Evolutionary conservation across 2,329 filamentous ascomycete genomes (phyloP), one percentile per base, ranked within the genome.

Genomic region (Pleomassaria siparia): DNA sequence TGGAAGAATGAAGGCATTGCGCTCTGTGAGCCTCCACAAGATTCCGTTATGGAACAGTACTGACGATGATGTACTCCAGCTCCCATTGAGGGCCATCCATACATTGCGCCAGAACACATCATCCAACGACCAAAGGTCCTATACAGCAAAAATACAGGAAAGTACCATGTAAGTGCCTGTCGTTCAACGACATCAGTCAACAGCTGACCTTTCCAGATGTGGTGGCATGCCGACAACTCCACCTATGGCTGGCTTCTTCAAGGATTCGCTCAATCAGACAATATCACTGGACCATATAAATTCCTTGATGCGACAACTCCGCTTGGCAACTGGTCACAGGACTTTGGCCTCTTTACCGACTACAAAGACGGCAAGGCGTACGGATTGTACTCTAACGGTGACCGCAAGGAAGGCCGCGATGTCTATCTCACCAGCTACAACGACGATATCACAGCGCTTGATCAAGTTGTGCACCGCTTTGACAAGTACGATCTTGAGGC

Each of bases 121-220:
- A 85, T 85, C 22, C 82, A 85, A 58, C 70, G 82, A 13, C 82
- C 82, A 0, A 85, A 85, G 54, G 82, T 85, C 2, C 75, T 81
- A 1, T 84, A 80, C 54, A 83, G 80, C 53, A 69, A 82, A 40
- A 71, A 71, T 2, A 75, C 77, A 0, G 69, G 74, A 2, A 74
- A 83, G 55, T 85, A 84, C 50, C 80, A 84, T 50, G 80, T 82
- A 69, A 15, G 73, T n/a, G n/a, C n/a, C n/a, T n/a, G n/a, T n/a
- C 47, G 20, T 6, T 35, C 32, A 11, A 35, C 5, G 6, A 16
- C 10, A 18, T 7, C 8, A 2, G 8, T 22, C 40, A 36, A 13
- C 9, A 16, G 15, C 12, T 30, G 16, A 35, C 16, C 4, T 44
- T 26, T 12, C 50, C 47, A 76, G 72, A 80, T 81, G 79, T 78